Evolutionary conservation across 2,329 filamentous ascomycete genomes (phyloP), one percentile per base, ranked within the genome.

Genomic region (Alternaria sp.): DNA sequence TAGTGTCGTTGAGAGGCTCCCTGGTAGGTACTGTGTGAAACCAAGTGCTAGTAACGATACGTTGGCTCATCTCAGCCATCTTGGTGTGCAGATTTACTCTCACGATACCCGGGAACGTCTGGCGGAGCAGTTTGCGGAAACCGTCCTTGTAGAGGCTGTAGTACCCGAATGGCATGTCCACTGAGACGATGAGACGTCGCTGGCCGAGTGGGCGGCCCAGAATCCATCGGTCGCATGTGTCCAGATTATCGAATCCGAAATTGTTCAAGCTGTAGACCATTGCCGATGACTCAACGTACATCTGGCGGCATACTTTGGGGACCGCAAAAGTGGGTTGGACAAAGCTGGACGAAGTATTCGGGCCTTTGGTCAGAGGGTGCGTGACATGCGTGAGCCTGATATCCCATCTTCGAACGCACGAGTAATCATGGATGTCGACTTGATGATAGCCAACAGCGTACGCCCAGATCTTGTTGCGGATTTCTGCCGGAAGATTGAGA

Each of bases 401-500:
- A n/a, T 54, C 9, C 19, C 17, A 36, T 13, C 8, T 15, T 30
- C 13, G 10, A 10, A 23, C 17, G 8, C 15, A 13, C 1, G n/a
- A 54, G 6, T 49, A 25, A 8, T 50, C 43, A 25, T 9, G 47
- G 15, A 59, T 49, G 8, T 45, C 21, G 40, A 69, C 49, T 6
- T 54, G 44, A 11, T 64, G 56, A 7, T 59, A 54, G 6, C 61
- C 66, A 2, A 69, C 44, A 4, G 59, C 59, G 23, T 58, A 64
- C 11, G n/a, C 2, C 59, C 63, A 72, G 32, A 70, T 72, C 21
- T 57, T 64, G 30, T 57, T 57, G 21, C 67, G 61, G 11, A 71
- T 46, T 19, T 71, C 65, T 13, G 51, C 59, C 8, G 69, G 69
- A 12, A 70, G 64, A 6, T 30, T 28, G 11, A 71, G 62, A 5